phyloP scores from a whole-genome alignment of 768 basidiomycete genomes.

The Auricularia sp. region DNA sequence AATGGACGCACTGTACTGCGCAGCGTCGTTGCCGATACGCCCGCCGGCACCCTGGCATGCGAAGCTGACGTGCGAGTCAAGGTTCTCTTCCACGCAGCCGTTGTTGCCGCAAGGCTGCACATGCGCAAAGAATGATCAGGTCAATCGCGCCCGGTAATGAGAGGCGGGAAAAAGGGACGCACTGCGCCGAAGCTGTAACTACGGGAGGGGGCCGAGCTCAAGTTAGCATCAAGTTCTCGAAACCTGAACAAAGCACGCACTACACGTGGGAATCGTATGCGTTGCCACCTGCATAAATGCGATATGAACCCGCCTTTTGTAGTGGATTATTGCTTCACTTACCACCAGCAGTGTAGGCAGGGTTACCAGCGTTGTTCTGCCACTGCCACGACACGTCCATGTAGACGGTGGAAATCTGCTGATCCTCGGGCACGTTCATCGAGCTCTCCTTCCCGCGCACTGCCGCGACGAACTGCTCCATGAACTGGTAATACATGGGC shows the following conservation, averaged over 20 bases:
- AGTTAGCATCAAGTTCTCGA: not conserved
- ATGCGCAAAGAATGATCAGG: no score
- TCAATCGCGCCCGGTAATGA: no score
- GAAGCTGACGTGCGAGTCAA: not conserved
- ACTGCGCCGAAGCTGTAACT: not conserved
- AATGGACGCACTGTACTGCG: not conserved
- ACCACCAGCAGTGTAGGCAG: not conserved
- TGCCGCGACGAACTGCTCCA: not conserved
- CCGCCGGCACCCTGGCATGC: slow-evolving; percentile 1
- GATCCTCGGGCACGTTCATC: not conserved
- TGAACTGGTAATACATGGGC: not conserved
- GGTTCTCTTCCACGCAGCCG: slow-evolving; percentile 1
- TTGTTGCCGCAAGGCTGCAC: not conserved
- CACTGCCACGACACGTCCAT: slow-evolving; percentile 1
- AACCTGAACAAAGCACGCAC: not conserved
- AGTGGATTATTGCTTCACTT: no score
- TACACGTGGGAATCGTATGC: not conserved
- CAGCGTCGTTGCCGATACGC: not conserved
- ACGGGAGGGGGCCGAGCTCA: no score
- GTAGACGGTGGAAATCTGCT: not conserved
- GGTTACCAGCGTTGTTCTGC: not conserved
- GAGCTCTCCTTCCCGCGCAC: not conserved
- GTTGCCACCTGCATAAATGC: not conserved
- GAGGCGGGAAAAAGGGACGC: no score
- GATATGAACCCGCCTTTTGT: no score